Evolutionary conservation across 1,284 basidiomycete species (phyloP).

Genomic region (Megacollybia platyphylla): DNA sequence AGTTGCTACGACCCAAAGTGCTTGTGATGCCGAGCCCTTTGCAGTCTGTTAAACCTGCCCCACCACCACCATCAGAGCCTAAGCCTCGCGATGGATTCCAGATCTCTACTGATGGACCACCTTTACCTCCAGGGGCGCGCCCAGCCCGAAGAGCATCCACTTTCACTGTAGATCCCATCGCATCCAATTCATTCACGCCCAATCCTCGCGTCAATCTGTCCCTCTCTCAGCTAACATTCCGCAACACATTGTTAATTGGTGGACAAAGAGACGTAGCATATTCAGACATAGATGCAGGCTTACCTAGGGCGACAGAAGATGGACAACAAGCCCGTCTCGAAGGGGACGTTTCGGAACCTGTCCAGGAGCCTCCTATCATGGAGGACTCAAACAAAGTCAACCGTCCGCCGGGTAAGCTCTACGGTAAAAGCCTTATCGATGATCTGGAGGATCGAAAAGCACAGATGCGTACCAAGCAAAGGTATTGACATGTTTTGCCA

Average conservation of each 20-base stretch:
- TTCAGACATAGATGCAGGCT: conserved; percentile 38
- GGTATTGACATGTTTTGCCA: conserved; percentile 28
- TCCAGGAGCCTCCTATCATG: conserved; percentile 22
- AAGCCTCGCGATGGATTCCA: conserved; percentile 46
- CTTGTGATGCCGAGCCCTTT: conserved; percentile 79
- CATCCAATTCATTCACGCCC: conserved; percentile 63
- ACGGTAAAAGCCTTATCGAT: conserved; percentile 71
- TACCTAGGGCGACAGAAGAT: conserved; percentile 58
- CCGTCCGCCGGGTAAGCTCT: conserved; percentile 64
- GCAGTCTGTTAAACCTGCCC: conserved; percentile 31
- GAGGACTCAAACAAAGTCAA: conserved; percentile 25
- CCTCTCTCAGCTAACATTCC: conserved; percentile 69
- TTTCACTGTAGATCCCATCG: conserved; percentile 19
- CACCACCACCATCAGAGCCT: conserved; percentile 15
- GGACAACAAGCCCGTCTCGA: conserved; percentile 57
- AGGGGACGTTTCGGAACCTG: conserved; percentile 20
- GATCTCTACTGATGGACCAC: conserved; percentile 49
- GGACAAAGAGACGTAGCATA: conserved; percentile 53
- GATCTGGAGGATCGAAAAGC: conserved; percentile 65
- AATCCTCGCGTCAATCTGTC: conserved; percentile 63
- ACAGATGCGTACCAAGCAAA: conserved; percentile 61
- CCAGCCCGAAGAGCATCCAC: conserved; percentile 33
- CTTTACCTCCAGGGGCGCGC: conserved; percentile 56
- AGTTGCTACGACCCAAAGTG: conserved; percentile 68
- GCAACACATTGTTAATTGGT: conserved; percentile 57